Base-by-base conservation (phyloP, 139 green algal genomes). In the Diplosphaera chodatii region DNA sequence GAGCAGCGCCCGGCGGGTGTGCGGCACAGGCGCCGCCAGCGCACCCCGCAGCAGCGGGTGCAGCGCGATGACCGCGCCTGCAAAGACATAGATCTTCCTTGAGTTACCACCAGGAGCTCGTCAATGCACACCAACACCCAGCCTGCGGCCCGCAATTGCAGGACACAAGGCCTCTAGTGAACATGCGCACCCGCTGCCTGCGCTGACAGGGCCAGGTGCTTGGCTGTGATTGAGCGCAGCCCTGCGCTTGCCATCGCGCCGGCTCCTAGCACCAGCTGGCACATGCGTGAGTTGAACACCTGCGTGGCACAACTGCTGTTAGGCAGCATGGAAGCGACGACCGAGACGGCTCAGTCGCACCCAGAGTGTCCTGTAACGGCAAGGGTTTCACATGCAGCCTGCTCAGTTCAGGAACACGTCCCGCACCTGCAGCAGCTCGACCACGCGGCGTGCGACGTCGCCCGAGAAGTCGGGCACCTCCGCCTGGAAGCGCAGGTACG, bases 171-270 rank as follows among this genome's bases (percentile, higher is more conserved):
- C 10, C 37, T 20, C 37, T 48, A 48, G 8, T 20, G 37, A 10
- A 48, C 37, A 48, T 48, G 8, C 37, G 37, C 37, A 15, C 37
- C 70, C 30, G 91, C 71, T 32, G 68, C 80, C 71, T 93, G 86
- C 69, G 81, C 86, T 63, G 81, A 79, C 23, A 94, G 63, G 0
- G 90, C 90, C 30, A 96, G 78, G 80, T 98, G 93, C 84, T 97
- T 97, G 55, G 92, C 93, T 10, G 91, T 93, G 81, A 98, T 98
- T 73, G 84, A 93, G 73, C 89, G 89, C 34, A 97, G 87, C 27
- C 93, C 92, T 21, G 91, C 88, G 31, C 85, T 86, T 30, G 78
- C 75, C 90, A 98, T 96, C n/a, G 93, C 93, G 5, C 89, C 89
- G 4, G 93, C 93, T 0, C 92, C 93, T 32, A 98, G 84, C 63